These are phyloP conservation scores for Penicillium desertorum DNA, from an alignment of 495 filamentous ascomycete species.

Conservation along the genomic window DNA sequence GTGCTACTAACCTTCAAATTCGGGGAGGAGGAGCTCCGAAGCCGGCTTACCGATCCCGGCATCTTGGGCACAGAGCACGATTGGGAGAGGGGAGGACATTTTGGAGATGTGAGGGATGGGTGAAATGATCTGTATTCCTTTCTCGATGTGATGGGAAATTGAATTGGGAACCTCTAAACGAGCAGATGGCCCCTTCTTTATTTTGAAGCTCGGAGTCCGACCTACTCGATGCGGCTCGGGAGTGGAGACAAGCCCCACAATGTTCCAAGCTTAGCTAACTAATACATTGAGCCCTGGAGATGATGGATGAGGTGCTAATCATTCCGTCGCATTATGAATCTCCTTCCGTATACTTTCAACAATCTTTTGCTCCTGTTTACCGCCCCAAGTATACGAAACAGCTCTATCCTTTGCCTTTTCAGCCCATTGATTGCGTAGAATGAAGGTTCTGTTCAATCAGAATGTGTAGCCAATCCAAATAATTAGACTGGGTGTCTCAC, in stretches of 20 bases:
- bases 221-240: slow-evolving; percentile 3
- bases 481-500: slow-evolving; percentile 9
- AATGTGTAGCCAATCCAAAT: neutral
- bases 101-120: neutral
- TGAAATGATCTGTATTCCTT: neutral
- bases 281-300: neutral
- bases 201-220: slow-evolving; percentile 6
- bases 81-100: slow-evolving; percentile 20
- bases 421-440: slow-evolving; percentile 18
- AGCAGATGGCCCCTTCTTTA: neutral
- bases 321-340: neutral
- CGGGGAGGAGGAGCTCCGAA: slow-evolving; percentile 26
- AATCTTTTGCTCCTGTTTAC: neutral
- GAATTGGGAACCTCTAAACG: neutral
- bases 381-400: slow-evolving; percentile 25
- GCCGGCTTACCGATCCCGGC: slow-evolving; percentile 29
- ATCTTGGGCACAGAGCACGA: slow-evolving; percentile 26
- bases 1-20: slow-evolving; percentile 29
- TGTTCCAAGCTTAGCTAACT: neutral
- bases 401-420: slow-evolving; percentile 20
- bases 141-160: neutral
- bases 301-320: neutral
- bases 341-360: neutral
- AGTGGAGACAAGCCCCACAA: neutral
- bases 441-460: slow-evolving; percentile 19